phyloP scores from a whole-genome alignment of 179 eudicot species.

The Silene coronaria region DNA sequence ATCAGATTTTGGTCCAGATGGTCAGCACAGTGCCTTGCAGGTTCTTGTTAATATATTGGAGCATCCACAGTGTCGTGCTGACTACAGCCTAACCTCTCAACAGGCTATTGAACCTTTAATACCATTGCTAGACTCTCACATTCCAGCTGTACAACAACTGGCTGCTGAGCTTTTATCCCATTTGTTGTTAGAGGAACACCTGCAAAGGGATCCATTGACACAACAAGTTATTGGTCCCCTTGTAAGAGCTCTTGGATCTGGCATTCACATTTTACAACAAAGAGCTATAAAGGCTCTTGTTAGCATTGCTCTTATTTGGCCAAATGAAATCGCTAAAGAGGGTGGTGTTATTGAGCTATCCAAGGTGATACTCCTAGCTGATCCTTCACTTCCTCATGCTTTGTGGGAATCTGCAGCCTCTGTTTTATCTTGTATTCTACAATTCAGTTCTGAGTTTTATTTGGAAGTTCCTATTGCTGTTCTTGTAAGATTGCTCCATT shows the following conservation, averaged over 20 bases:
- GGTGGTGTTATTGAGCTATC: constrained; percentile 97
- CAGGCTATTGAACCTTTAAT: constrained; percentile 85
- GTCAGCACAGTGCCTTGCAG: constrained; percentile 92
- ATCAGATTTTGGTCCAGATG: constrained; percentile 85
- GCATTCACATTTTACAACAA: constrained; percentile 80
- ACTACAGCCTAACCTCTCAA: constrained; percentile 60
- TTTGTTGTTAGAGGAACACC: constrained; percentile 70
- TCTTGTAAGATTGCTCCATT: constrained; percentile 84
- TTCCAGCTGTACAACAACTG: constrained; percentile 78
- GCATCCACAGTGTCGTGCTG: constrained; percentile 76
- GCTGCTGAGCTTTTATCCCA: constrained; percentile 97
- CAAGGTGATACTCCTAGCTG: constrained; percentile 76
- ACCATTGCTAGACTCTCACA: constrained; percentile 68
- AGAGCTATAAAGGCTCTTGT: constrained; percentile 87
- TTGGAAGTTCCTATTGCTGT: constrained; percentile 96
- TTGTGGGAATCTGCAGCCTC: constrained; percentile 96
- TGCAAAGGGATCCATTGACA: constrained; percentile 70
- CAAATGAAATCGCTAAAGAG: constrained; percentile 92
- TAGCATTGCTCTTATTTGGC: constrained; percentile 71
- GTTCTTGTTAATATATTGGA: constrained; percentile 92
- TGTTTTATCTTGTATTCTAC: constrained; percentile 80
- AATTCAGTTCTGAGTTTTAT: constrained; percentile 84
- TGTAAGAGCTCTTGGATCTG: constrained; percentile 73
- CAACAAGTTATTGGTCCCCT: constrained; percentile 87
- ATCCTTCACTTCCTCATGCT: constrained; percentile 84